Conservation (phyloP, 2,329 filamentous ascomycete species). For the Colletotrichum acutatum region DNA sequence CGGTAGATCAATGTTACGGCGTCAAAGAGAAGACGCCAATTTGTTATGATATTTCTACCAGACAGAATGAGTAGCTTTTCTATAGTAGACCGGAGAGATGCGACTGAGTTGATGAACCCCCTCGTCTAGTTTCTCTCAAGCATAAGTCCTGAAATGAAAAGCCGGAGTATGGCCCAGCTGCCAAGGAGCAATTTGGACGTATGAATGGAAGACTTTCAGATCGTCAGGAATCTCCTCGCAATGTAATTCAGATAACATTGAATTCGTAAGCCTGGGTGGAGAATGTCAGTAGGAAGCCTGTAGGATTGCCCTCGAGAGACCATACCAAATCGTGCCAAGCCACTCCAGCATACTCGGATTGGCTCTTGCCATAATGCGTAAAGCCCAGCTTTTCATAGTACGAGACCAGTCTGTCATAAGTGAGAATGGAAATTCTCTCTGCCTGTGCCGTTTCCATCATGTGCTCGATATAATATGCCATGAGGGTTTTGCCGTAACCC, state of each 20-base stretch:
- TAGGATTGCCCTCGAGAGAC: background rate
- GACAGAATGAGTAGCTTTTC: background rate
- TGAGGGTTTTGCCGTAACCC: constrained; percentile 42
- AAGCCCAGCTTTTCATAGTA: constrained; percentile 46
- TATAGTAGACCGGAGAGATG: no score
- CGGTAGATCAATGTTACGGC: background rate
- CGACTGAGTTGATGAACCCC: no score
- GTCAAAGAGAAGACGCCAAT: background rate
- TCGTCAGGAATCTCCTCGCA: background rate
- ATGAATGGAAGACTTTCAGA: no score
- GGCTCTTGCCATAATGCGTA: constrained; percentile 44
- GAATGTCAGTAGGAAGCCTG: background rate
- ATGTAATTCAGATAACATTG: background rate
- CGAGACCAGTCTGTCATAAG: constrained; percentile 43
- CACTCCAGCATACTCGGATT: constrained; percentile 43
- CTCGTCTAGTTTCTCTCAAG: no score
- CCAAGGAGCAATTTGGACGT: no score
- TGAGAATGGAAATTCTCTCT: constrained; percentile 44
- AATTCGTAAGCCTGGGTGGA: constrained; percentile 6
- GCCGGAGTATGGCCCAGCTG: no score
- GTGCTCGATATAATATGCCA: constrained; percentile 38
- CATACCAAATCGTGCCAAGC: constrained; percentile 45
- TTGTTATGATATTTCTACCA: background rate
- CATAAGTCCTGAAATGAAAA: no score
- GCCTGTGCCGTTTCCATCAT: constrained; percentile 36